Conservation (phyloP, 1,139 yeast species). For the Saccharomyces pastorianus region DNA sequence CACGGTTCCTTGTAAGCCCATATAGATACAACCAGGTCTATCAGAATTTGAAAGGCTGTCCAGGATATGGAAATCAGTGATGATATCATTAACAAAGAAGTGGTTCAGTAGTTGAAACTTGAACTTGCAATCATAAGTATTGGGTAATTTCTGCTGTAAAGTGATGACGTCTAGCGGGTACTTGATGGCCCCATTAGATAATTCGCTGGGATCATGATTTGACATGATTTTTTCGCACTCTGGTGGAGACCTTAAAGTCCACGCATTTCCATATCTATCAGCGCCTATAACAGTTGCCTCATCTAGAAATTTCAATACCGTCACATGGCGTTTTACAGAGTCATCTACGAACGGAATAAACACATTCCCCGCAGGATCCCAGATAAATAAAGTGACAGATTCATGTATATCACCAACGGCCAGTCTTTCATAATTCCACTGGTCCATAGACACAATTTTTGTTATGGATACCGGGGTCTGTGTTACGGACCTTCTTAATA, state of each 20-base stretch:
- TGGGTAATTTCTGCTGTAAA: conserved; percentile 10
- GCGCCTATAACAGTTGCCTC: conserved; percentile 73
- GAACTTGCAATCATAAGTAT: conserved; percentile 33
- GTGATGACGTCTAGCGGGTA: background rate
- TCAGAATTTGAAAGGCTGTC: conserved; percentile 35
- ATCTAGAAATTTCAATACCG: conserved; percentile 55
- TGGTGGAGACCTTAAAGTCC: conserved; percentile 53
- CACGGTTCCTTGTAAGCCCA: conserved; percentile 75
- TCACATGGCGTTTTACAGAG: conserved; percentile 55
- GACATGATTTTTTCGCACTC: conserved; percentile 18
- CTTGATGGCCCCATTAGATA: background rate
- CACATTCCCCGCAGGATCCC: conserved; percentile 41
- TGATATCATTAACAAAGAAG: conserved; percentile 62
- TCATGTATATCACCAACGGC: conserved; percentile 61
- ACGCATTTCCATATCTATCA: conserved; percentile 82
- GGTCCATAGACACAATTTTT: conserved; percentile 44
- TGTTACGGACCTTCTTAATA: conserved; percentile 56
- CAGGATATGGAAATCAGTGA: conserved; percentile 46
- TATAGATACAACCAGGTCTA: conserved; percentile 56
- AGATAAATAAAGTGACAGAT: conserved; percentile 54
- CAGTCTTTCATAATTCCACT: conserved; percentile 48
- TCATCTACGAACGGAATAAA: conserved; percentile 69
- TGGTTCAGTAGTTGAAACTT: conserved; percentile 52
- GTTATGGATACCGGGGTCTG: conserved; percentile 33
- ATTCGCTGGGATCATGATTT: background rate